Percentiles rank a stretch among this genome's conserved stretches.
These are phyloP conservation scores for Pelargonium fulgidum DNA, from an alignment of 441 rosid species.

Conservation along the genomic window DNA sequence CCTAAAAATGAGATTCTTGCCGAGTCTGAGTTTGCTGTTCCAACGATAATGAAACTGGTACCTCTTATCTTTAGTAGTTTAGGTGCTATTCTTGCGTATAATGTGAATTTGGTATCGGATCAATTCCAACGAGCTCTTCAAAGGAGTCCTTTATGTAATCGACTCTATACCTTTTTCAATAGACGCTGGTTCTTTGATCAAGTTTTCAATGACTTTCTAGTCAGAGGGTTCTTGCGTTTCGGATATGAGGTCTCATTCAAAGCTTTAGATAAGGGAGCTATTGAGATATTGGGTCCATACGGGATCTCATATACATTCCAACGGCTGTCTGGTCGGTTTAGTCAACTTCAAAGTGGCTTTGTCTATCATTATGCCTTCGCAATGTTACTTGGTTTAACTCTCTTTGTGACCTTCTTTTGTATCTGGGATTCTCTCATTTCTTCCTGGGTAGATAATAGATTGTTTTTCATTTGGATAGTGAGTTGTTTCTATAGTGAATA, in stretches of 20 bases:
- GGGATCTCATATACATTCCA: background rate
- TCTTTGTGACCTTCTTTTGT: background rate
- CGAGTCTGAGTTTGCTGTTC: no score
- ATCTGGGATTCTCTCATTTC: background rate
- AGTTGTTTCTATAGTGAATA: background rate
- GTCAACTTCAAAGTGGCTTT: conserved; percentile 1
- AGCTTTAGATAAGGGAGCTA: conserved; percentile 15
- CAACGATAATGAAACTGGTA: no score
- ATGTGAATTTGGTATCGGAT: background rate
- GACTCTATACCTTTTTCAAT: conserved; percentile 10
- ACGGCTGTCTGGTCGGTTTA: background rate
- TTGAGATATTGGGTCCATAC: conserved; percentile 14
- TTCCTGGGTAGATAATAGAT: background rate
- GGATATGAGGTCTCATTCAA: conserved; percentile 8
- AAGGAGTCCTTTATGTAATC: conserved; percentile 1
- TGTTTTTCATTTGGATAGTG: background rate
- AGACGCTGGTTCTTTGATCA: conserved; percentile 1
- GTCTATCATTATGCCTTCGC: conserved; percentile 3
- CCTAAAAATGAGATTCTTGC: no score
- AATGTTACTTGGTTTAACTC: background rate
- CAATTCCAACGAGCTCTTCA: conserved; percentile 8
- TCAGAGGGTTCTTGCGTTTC: conserved; percentile 1
- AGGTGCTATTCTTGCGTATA: background rate
- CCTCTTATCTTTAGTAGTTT: background rate
- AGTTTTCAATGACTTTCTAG: conserved; percentile 8